phyloP scores from a whole-genome alignment of 1,139 yeast species.

The Debaryomyces fabryi region DNA sequence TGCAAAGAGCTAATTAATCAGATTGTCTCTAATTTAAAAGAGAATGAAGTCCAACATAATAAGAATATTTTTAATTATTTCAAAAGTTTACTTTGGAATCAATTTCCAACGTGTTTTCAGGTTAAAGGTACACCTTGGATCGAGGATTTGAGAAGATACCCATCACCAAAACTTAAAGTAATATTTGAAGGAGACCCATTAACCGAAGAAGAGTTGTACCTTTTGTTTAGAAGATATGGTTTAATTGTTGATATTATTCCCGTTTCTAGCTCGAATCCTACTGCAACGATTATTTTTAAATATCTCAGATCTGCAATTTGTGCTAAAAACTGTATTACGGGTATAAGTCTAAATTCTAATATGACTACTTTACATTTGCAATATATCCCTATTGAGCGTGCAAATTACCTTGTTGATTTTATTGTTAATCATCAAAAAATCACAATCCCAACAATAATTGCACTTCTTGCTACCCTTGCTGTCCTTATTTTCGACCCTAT shows the following conservation, averaged over 20 bases:
- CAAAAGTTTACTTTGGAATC: constrained; percentile 19
- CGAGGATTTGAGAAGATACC: constrained; percentile 82
- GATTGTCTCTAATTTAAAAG: constrained; percentile 52
- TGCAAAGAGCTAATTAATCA: constrained; percentile 53
- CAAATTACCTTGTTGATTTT: constrained; percentile 55
- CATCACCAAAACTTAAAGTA: constrained; percentile 63
- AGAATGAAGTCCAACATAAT: constrained; percentile 28
- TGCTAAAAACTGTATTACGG: constrained; percentile 92
- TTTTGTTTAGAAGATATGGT: constrained; percentile 86
- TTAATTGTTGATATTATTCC: constrained; percentile 74
- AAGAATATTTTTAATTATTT: constrained; percentile 31
- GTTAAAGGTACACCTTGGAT: constrained; percentile 97
- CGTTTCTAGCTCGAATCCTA: constrained; percentile 31
- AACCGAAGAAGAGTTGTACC: constrained; percentile 83
- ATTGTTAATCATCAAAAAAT: constrained; percentile 80
- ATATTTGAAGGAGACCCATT: constrained; percentile 73
- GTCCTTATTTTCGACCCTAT: constrained; percentile 92
- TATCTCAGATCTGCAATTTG: constrained; percentile 70
- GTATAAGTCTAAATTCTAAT: constrained; percentile 56
- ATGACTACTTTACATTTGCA: constrained; percentile 70
- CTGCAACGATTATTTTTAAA: constrained; percentile 59
- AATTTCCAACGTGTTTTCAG: constrained; percentile 55
- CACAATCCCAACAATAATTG: constrained; percentile 60
- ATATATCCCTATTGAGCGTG: constrained; percentile 59
- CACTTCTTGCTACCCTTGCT: constrained; percentile 67